Conservation (phyloP, 768 basidiomycete genomes). For the Trametes meyenii region DNA sequence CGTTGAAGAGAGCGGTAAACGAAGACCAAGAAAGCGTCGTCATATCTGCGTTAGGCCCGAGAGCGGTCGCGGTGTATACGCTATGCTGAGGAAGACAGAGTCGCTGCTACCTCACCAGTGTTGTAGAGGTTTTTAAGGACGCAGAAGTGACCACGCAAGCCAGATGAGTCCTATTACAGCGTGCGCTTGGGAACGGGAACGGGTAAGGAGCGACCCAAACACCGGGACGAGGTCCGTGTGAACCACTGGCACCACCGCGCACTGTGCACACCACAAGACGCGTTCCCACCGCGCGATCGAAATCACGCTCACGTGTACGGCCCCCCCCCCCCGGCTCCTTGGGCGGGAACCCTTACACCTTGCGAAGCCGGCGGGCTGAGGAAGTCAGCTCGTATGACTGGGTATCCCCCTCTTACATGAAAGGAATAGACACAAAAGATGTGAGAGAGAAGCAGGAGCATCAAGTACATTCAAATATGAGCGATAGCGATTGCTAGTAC, state of each 20-base stretch:
- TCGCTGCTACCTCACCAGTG: background rate
- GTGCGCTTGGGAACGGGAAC: conserved; percentile 7
- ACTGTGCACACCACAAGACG: background rate
- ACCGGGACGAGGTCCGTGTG: background rate
- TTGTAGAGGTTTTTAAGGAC: background rate
- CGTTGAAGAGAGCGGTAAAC: conserved; percentile 29
- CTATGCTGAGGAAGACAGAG: background rate
- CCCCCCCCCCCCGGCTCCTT: too few species aligned
- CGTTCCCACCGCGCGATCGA: conserved; percentile 9
- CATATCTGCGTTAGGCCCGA: conserved; percentile 23
- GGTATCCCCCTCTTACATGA: background rate
- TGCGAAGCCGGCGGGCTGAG: too few species aligned
- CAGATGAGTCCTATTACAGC: conserved; percentile 5
- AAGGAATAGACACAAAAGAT: background rate
- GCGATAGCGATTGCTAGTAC: conserved; percentile 21
- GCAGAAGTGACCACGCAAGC: conserved; percentile 4
- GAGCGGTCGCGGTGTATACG: background rate
- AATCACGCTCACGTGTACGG: conserved; percentile 23
- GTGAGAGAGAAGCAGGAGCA: background rate
- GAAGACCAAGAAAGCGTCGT: conserved; percentile 23
- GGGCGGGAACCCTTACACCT: too few species aligned
- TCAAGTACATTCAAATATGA: background rate
- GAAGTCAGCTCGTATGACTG: background rate
- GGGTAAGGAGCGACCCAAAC: background rate
- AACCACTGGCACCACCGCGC: background rate